A percentile compares a stretch with the other conserved stretches of the same genome.
Conservation (phyloP, 768 basidiomycete species). For the Hygrophoropsis aurantiaca region DNA sequence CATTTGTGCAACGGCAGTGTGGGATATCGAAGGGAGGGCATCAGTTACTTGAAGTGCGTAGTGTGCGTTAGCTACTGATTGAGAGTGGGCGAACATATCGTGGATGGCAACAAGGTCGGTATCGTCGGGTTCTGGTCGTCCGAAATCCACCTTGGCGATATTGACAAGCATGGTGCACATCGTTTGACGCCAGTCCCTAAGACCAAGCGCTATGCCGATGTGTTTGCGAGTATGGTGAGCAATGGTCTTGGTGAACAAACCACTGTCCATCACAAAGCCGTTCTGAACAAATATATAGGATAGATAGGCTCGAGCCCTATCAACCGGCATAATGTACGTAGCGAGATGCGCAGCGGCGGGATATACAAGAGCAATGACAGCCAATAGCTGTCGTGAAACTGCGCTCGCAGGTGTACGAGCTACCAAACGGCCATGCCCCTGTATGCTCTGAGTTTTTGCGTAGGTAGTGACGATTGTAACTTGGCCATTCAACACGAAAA, state of each 20-base stretch:
- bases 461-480: constrained; percentile 11
- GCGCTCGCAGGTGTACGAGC: constrained; percentile 7
- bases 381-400: constrained; percentile 3
- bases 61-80: background rate
- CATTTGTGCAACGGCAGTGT: background rate
- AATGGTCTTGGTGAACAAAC: background rate
- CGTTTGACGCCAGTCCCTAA: background rate
- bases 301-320: background rate
- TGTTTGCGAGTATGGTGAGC: background rate
- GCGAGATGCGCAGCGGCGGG: background rate
- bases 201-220: background rate
- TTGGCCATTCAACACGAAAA: constrained; percentile 16
- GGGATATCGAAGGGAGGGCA: background rate
- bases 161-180: constrained; percentile 1
- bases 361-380: too few relatives aligned
- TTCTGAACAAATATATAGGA: background rate
- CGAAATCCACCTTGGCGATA: background rate
- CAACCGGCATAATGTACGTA: background rate
- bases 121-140: background rate
- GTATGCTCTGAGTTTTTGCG: constrained; percentile 9
- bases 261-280: background rate
- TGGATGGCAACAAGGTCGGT: background rate
- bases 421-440: constrained; percentile 9
- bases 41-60: background rate
- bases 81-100: background rate